phyloP scores from a whole-genome alignment of 129 eudicot genomes.

The Pittosporum tobira region DNA sequence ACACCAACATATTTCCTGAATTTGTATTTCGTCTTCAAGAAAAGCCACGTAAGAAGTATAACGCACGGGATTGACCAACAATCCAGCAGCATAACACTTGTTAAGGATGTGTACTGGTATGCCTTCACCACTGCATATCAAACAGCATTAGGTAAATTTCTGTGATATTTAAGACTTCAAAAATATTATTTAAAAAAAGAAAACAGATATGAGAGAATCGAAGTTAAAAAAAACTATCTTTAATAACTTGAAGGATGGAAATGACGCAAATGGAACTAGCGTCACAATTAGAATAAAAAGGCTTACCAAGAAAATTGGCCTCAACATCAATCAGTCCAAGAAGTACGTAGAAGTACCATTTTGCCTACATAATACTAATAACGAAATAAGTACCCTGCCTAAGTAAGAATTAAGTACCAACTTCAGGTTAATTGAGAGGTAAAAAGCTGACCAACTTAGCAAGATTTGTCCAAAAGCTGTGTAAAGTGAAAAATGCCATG shows the following conservation, averaged over 20 bases:
- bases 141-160: conserved; percentile 4
- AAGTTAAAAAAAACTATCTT: no score
- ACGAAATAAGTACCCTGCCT: conserved; percentile 13
- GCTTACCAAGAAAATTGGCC: conserved; percentile 85
- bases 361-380: conserved; percentile 45
- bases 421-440: background rate
- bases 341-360: conserved; percentile 78
- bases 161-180: background rate
- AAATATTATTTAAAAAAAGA: no score
- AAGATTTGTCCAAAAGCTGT: no score
- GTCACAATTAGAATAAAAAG: background rate
- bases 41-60: conserved; percentile 70
- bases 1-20: conserved; percentile 57
- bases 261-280: background rate
- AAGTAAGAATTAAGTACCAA: no score
- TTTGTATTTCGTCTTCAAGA: conserved; percentile 75
- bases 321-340: conserved; percentile 88
- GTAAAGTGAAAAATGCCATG: no score
- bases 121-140: conserved; percentile 83
- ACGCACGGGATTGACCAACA: conserved; percentile 94
- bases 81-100: conserved; percentile 92
- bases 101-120: conserved; percentile 82
- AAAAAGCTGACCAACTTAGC: background rate
- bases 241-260: background rate
- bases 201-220: no score